These are phyloP conservation scores for Lichtheimia hyalospora DNA, from an alignment of 371 early-diverging fungal genomes.

Conservation along the genomic window DNA sequence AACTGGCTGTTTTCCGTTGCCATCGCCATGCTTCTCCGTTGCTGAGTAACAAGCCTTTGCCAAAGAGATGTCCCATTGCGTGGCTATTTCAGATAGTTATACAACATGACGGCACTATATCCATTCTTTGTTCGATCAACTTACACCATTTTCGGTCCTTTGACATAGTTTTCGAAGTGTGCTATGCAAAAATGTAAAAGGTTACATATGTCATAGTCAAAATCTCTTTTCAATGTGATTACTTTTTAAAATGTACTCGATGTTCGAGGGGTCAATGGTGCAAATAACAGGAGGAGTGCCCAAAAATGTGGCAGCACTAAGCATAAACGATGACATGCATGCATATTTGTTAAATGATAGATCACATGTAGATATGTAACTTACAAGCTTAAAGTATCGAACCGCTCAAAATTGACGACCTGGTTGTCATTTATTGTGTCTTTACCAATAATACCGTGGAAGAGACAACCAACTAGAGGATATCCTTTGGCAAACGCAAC, in stretches of 20 bases:
- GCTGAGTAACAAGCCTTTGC: constrained; percentile 66
- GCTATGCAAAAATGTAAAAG: constrained; percentile 28
- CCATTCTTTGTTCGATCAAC: neutral
- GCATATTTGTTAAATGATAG: neutral
- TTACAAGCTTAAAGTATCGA: constrained; percentile 6
- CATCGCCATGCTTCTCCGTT: constrained; percentile 62
- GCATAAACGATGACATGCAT: no score
- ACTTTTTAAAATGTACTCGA: constrained; percentile 27
- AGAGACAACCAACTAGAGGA: constrained; percentile 31
- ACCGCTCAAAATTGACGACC: constrained; percentile 1
- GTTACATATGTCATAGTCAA: constrained; percentile 15
- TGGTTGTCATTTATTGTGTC: constrained; percentile 17
- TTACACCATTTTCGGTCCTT: constrained; percentile 33
- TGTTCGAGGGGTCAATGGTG: constrained; percentile 20
- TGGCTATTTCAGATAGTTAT: neutral
- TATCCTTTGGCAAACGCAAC: constrained; percentile 19
- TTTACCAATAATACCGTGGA: constrained; percentile 15
- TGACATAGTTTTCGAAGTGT: constrained; percentile 54
- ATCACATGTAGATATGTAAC: neutral
- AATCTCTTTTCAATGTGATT: neutral
- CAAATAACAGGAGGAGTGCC: constrained; percentile 26
- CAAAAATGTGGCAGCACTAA: constrained; percentile 21
- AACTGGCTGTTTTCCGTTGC: constrained; percentile 61
- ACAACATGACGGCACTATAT: neutral
- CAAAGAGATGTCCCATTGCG: constrained; percentile 42